Percentiles rank a stretch among this genome's conserved stretches.
Evolutionary conservation across 768 basidiomycete genomes (phyloP).

Genomic region (Mycena pura): DNA sequence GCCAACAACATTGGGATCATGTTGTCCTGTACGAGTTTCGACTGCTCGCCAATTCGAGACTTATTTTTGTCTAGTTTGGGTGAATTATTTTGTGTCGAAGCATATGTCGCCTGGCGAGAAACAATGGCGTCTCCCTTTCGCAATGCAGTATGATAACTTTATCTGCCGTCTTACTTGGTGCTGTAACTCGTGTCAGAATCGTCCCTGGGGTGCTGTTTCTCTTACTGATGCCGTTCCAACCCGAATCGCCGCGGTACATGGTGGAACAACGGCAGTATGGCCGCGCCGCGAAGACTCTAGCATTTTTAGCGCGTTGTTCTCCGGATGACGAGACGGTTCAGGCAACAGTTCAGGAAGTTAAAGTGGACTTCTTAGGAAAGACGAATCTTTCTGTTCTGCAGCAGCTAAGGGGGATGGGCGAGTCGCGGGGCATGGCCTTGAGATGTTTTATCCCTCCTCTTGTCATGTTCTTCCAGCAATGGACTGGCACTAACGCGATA

Average conservation of each 20-base stretch:
- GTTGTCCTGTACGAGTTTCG: constrained; percentile 40
- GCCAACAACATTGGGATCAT: constrained; percentile 45
- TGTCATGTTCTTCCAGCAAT: constrained; percentile 55
- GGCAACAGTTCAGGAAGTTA: constrained; percentile 52
- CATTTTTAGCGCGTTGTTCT: constrained; percentile 40
- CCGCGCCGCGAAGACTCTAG: constrained; percentile 47
- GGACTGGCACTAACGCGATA: constrained; percentile 62
- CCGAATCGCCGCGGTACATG: constrained; percentile 65
- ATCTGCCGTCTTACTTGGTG: not conserved
- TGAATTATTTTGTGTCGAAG: constrained; percentile 51
- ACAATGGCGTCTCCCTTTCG: constrained; percentile 62
- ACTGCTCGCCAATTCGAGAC: not conserved
- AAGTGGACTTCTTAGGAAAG: constrained; percentile 53
- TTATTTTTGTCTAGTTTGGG: constrained; percentile 44
- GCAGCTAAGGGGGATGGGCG: constrained; percentile 52
- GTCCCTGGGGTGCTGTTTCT: constrained; percentile 59
- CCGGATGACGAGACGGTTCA: constrained; percentile 43
- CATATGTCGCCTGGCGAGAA: constrained; percentile 44
- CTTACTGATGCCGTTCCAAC: constrained; percentile 52
- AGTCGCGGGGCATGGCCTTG: constrained; percentile 48
- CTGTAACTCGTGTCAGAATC: constrained; percentile 33
- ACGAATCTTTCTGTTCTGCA: constrained; percentile 38
- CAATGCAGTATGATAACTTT: constrained; percentile 44
- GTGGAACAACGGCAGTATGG: constrained; percentile 53
- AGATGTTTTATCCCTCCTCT: constrained; percentile 53